Conservation (phyloP, 306 rosid genomes). For the Betula pendula region DNA sequence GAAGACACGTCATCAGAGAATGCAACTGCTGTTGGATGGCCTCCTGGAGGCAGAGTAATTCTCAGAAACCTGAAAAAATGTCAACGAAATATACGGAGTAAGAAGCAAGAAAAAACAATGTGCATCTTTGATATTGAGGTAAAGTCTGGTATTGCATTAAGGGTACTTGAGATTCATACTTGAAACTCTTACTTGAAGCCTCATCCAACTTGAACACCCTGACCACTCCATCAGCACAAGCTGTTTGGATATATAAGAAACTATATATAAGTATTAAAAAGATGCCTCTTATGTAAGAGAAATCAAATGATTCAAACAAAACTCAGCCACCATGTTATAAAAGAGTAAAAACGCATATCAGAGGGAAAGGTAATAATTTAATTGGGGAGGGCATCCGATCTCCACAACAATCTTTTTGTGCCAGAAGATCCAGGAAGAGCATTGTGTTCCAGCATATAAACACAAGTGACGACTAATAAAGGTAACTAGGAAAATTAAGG, state of each 20-base stretch:
- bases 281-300: conserved; percentile 3
- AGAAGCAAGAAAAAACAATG: conserved; percentile 20
- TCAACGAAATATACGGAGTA: conserved; percentile 18
- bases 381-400: neutral
- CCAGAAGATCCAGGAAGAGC: neutral
- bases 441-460: neutral
- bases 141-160: conserved; percentile 7
- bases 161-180: conserved; percentile 50
- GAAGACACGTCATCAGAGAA: conserved; percentile 72
- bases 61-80: conserved; percentile 67
- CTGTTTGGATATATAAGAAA: conserved; percentile 46
- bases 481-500: neutral
- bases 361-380: neutral
- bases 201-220: conserved; percentile 94
- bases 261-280: conserved; percentile 13
- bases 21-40: conserved; percentile 79
- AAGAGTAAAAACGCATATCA: neutral
- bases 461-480: neutral
- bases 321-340: neutral
- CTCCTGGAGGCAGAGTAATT: conserved; percentile 86
- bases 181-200: conserved; percentile 94
- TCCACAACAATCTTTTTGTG: neutral
- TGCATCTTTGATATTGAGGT: conserved; percentile 24
- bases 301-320: conserved; percentile 13
- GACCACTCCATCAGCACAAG: conserved; percentile 93